phyloP scores from a whole-genome alignment of 257 asterid genomes.

The Gynochthodes officinalis region DNA sequence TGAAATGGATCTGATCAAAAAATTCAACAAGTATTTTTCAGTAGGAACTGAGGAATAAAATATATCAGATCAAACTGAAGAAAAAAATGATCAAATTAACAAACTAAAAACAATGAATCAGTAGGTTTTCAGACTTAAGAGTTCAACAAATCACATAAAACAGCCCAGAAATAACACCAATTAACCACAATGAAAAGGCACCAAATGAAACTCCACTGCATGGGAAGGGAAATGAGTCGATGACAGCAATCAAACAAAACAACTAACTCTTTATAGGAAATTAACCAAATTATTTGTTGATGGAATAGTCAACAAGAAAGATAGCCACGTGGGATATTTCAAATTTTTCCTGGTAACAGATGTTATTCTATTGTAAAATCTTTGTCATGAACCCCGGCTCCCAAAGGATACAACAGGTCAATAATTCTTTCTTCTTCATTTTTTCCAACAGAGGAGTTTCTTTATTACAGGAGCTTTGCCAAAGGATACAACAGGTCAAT shows the following conservation, averaged over 20 bases:
- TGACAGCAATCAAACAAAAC: too few relatives aligned
- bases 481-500: too few relatives aligned
- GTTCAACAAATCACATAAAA: neutral
- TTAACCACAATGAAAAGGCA: conserved; percentile 6
- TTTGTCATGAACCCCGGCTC: neutral
- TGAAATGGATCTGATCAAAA: conserved; percentile 76
- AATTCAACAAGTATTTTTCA: conserved; percentile 14
- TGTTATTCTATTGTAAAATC: neutral
- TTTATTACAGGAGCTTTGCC: too few relatives aligned
- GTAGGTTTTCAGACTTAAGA: neutral
- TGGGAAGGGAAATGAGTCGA: neutral
- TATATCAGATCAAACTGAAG: neutral
- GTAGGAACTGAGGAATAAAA: neutral
- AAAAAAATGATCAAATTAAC: neutral
- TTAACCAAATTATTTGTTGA: neutral
- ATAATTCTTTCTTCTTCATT: too few relatives aligned
- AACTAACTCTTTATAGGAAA: neutral
- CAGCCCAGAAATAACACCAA: neutral
- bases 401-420: neutral
- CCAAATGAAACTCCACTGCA: neutral
- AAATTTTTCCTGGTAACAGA: neutral
- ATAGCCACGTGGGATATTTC: neutral
- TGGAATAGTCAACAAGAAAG: neutral
- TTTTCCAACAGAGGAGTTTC: neutral
- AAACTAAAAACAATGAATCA: neutral